Percentiles rank a stretch among this genome's conserved stretches.
Evolutionary conservation across 1,284 basidiomycete genomes (phyloP).

Genomic region (Naganishia sp.): DNA sequence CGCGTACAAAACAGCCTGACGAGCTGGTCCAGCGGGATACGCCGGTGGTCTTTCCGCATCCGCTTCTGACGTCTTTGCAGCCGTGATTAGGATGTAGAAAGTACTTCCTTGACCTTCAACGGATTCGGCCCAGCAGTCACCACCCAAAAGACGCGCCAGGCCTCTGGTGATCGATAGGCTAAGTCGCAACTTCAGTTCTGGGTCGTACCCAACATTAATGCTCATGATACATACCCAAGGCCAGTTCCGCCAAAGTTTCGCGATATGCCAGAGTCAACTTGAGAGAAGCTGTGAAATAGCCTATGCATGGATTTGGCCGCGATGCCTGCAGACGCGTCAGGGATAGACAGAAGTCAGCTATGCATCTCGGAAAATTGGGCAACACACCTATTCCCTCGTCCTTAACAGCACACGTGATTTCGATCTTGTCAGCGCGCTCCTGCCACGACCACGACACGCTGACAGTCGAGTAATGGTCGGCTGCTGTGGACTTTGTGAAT

Average conservation of each 20-base stretch:
- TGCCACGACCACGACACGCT: constrained; percentile 26
- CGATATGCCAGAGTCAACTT: constrained; percentile 50
- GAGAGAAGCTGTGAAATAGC: constrained; percentile 50
- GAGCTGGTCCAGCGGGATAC: constrained; percentile 11
- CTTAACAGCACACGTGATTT: constrained; percentile 39
- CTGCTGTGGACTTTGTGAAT: constrained; percentile 38
- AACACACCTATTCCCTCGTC: constrained; percentile 45
- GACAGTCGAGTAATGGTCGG: constrained; percentile 25
- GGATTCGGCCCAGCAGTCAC: constrained; percentile 47
- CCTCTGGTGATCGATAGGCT: constrained; percentile 48
- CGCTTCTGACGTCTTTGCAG: constrained; percentile 2
- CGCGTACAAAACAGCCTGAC: constrained; percentile 16
- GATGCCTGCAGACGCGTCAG: constrained; percentile 9
- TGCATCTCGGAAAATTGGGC: neutral
- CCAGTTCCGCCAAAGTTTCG: constrained; percentile 36
- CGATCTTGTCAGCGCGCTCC: constrained; percentile 22
- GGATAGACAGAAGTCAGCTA: neutral
- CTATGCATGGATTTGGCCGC: constrained; percentile 40
- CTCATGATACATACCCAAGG: constrained; percentile 38
- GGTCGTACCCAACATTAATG: too few relatives aligned
- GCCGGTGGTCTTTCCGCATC: neutral
- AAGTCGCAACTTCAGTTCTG: neutral
- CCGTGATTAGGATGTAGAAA: constrained; percentile 47
- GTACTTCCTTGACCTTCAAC: constrained; percentile 46
- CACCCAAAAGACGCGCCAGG: constrained; percentile 45